Evolutionary conservation across 495 filamentous ascomycete species (phyloP), one percentile per base, ranked within the genome.

Genomic region (Niebla homalea): DNA sequence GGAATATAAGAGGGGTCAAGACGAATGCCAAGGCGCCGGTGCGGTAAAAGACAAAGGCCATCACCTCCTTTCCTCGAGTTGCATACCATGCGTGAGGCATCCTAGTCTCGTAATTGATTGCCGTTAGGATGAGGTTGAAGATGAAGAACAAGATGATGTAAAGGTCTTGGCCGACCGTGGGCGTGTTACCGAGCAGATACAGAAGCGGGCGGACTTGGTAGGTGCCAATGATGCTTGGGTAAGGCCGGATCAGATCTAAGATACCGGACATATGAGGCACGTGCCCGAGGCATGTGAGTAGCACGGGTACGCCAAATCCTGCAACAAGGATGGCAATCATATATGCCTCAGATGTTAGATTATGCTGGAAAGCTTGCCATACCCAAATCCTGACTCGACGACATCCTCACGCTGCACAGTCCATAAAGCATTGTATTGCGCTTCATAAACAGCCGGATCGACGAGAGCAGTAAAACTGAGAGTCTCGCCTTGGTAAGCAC

Each of bases 1-100:
- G 57, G 62, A 71, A 73, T 21, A 76, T 19, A 3, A 79, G 56
- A 0, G 73, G 69, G 14, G 78, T 53, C 46, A 78, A 75, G 10
- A 67, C 73, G 51, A 75, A 66, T 4, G 69, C 63, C 29, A 80
- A 54, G 2, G 49, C 51, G 1, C 71, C 73, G 12, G 65, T 65
- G 15, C 73, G 66, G 48, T 68, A 57, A 8, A 45, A 36, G 15
- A 73, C 37, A 48, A 71, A 74, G n/a, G 55, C 56, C 40, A 61
- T 48, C 40, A 73, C 59, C 46, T 74, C 62, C 1, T 48, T 29
- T 20, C 20, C 32, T 1, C 42, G 47, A 11, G 36, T 55, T 16
- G 50, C 36, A 22, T 55, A 65, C 57, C 59, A 70, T 10, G 51
- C 40, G 44, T 65, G 50, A 7, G 62, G 62, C 16, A 59, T 50